Conservation (phyloP, 768 basidiomycete genomes). For the Xerocomellus chrysenteron region DNA sequence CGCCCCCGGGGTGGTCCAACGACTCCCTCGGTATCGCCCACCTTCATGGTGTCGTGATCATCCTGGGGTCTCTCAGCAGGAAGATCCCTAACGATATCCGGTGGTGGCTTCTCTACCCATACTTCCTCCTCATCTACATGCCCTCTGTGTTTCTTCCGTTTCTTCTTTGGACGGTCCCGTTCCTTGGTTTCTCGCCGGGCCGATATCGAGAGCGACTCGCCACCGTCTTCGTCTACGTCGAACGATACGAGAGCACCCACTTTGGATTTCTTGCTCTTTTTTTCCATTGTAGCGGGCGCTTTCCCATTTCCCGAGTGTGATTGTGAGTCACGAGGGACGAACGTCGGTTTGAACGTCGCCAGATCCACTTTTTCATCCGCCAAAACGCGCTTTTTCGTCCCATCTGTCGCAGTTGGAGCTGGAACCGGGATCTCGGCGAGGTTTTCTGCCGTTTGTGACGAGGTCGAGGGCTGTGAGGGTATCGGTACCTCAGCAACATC, state of each 20-base stretch:
- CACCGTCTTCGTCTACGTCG: constrained; percentile 66
- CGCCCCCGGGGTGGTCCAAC: constrained; percentile 42
- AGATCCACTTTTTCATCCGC: constrained; percentile 45
- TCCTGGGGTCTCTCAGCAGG: constrained; percentile 12
- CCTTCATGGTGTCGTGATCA: neutral
- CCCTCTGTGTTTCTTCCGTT: constrained; percentile 39
- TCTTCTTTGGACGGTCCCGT: constrained; percentile 41
- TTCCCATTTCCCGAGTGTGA: constrained; percentile 44
- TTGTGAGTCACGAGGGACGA: constrained; percentile 54
- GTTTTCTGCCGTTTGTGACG: neutral
- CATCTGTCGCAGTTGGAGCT: neutral
- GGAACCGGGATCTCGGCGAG: neutral
- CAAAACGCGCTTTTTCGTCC: neutral
- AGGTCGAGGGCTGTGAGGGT: constrained; percentile 12
- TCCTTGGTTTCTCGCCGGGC: constrained; percentile 36
- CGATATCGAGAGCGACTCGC: constrained; percentile 32
- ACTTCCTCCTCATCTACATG: constrained; percentile 50
- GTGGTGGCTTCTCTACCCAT: constrained; percentile 68
- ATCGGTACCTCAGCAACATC: constrained; percentile 1
- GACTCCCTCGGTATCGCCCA: constrained; percentile 18
- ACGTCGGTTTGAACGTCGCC: constrained; percentile 85
- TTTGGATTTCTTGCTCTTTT: constrained; percentile 49
- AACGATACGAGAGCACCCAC: constrained; percentile 64
- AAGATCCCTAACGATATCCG: constrained; percentile 46
- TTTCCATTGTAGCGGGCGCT: constrained; percentile 45